Evolutionary conservation across 2,329 filamentous ascomycete genomes (phyloP), one percentile per base, ranked within the genome.

Genomic region (Thelonectria discophora): DNA sequence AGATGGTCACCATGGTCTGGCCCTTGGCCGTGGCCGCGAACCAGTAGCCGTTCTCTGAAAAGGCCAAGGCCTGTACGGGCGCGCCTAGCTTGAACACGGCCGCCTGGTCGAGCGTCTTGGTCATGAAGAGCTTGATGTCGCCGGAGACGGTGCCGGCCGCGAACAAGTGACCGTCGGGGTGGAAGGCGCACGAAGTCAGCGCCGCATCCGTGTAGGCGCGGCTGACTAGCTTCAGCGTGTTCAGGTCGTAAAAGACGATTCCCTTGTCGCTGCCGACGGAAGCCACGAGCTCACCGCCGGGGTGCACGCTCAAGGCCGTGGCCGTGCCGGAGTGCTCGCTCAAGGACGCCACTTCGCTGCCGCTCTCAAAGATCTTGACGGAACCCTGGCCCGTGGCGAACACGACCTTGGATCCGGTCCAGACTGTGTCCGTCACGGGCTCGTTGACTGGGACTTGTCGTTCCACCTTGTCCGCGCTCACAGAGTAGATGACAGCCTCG

Each of bases 1-100:
- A 98, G 56, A 98, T 88, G 10, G 91, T 91, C 39, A 97, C 89
- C 21, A 84, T 89, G 20, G 88, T 91, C 66, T 93, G 91, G 30
- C 88, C 89, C 76, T 93, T 89, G 60, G 90, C 88, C 8, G 90
- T 89, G 5, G 93, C 91, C 1, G 94, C 94, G 66, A 99, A 89
- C 92, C 94, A 98, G 71, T 92, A 97, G 21, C 95, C 95, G 70
- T 99, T 99, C 77, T 99, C 95, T 0, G 94, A 97, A 79, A 99
- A 99, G 60, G 86, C 84, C 42, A 99, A 80, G 11, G 88, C 86
- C 70, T 91, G 87, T 3, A 97, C 85, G 0, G 93, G 88, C 0
- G 88, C 87, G 8, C 85, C 86, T 1, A 90, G 79, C 18, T 79
- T 81, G 76, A 96, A 97, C 57, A 86, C 88, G 27, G 92, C 92